Base-by-base conservation (phyloP, 2,329 filamentous ascomycete species). In the Dryadomyces quercivorus region DNA sequence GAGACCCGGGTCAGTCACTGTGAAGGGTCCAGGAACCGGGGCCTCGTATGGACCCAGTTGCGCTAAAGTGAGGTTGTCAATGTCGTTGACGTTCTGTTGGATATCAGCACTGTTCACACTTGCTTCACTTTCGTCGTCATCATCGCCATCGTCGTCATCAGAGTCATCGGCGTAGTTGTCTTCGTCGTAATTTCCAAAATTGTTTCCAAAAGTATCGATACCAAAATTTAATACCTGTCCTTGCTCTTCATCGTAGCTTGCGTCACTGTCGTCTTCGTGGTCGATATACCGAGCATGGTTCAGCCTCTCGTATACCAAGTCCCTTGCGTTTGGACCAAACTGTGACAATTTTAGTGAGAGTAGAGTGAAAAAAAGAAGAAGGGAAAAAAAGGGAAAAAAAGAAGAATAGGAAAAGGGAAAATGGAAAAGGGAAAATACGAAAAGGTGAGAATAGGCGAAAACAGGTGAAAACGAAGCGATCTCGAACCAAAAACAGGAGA, bases 101-200 rank as follows among this genome's bases (percentile, higher is more conserved):
- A 13, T 5, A 40, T 13, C 10, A 16, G 10, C 36, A 40, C 15
- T 40, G 36, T 40, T 15, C 10, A 16, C 15, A 15, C 36, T 40
- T 16, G 36, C 15, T 12, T 16, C 36, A 15, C 36, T 40, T 15
- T 40, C 26, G 26, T 57, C 57, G 52, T 58, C 48, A 18, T 51
- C 53, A 13, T 53, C 26, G 26, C 8, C 52, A 10, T 59, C 56
- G 2, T 58, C 54, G 8, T 59, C 60, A n/a, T 59, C 58, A 6
- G 52, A 56, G 18, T 57, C 57, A 4, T 62, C 59, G 12, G 59
- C 59, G 26, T 62, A 61, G 40, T 57, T 26, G 46, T 57, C 57
- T 2, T 62, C 59, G 12, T 59, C 59, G 26, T 62, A 61, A 40
- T 57, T 26, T 20, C 22, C 44, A n/a, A 31, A 31, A 31, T 5